These are phyloP conservation scores for Fraxinus albicans DNA, from an alignment of 305 asterid species.

Conservation along the genomic window DNA sequence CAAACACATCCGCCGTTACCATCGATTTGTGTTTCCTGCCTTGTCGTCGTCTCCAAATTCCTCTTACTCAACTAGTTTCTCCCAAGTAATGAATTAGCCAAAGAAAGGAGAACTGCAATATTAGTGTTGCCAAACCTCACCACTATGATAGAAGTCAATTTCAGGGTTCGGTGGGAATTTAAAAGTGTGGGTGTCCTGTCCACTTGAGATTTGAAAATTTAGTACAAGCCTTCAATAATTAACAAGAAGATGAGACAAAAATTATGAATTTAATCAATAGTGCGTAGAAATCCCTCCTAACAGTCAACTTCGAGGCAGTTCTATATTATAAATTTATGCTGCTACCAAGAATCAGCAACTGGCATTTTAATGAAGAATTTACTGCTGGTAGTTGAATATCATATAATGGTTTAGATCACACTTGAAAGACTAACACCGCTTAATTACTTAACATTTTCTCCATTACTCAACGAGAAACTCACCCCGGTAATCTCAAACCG, in stretches of 20 bases:
- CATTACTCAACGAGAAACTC: neutral
- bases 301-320: neutral
- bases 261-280: neutral
- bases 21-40: neutral
- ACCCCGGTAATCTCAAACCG: neutral
- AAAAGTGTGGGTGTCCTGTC: neutral
- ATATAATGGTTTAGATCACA: neutral
- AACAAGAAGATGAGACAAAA: neutral
- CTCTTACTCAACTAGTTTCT: neutral
- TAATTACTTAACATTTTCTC: neutral
- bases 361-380: neutral
- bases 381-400: neutral
- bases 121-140: neutral
- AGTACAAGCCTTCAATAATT: neutral
- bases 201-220: neutral
- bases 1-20: neutral
- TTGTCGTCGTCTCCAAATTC: neutral
- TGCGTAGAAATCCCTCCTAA: neutral
- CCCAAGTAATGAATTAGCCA: neutral
- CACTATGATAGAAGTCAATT: neutral
- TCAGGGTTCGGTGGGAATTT: conserved; percentile 6
- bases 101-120: neutral
- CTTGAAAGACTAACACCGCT: neutral
- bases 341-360: neutral
- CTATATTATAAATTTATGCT: neutral